phyloP scores from a whole-genome alignment of 2,329 filamentous ascomycete species.

The Fulvia fulva region DNA sequence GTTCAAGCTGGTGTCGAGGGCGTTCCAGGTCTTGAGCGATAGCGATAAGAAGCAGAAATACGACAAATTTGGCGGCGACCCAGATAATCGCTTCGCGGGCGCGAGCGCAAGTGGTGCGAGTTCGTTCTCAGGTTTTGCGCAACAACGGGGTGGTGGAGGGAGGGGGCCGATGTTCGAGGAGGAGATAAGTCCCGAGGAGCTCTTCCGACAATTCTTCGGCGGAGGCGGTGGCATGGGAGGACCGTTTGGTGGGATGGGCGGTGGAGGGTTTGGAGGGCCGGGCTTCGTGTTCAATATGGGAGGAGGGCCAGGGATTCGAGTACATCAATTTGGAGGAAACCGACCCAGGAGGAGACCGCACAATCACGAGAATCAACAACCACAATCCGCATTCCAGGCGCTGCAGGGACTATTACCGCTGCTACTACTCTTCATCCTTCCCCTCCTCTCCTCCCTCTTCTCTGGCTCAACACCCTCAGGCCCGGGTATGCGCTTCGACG shows the following conservation, averaged over 20 bases:
- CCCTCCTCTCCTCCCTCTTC: constrained; percentile 72
- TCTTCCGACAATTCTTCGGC: constrained; percentile 96
- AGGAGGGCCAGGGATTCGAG: constrained; percentile 75
- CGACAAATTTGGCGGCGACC: constrained; percentile 86
- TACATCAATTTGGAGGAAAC: constrained; percentile 89
- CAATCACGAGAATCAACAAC: constrained; percentile 51
- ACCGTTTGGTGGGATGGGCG: constrained; percentile 28
- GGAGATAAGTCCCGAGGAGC: constrained; percentile 91
- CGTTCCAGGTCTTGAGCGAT: constrained; percentile 89
- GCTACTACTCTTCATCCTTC: constrained; percentile 82
- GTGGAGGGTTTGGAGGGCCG: constrained; percentile 55
- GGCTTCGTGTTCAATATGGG: constrained; percentile 95
- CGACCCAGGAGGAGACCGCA: constrained; percentile 72
- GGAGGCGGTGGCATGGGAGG: constrained; percentile 60
- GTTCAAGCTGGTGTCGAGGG: constrained; percentile 93
- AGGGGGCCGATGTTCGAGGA: constrained; percentile 69
- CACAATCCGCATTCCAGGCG: constrained; percentile 45
- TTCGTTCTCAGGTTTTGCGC: constrained; percentile 62
- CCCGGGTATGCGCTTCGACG: constrained; percentile 74
- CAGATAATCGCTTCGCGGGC: constrained; percentile 75
- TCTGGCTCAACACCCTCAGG: constrained; percentile 58
- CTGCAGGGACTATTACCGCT: constrained; percentile 63
- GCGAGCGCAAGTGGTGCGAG: constrained; percentile 51
- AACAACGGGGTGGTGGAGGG: constrained; percentile 40
- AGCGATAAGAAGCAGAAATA: constrained; percentile 87